A percentile compares a stretch with the other conserved stretches of the same genome.
phyloP scores from a whole-genome alignment of 2,329 filamentous ascomycete genomes.

The Mariannaea sp. region DNA sequence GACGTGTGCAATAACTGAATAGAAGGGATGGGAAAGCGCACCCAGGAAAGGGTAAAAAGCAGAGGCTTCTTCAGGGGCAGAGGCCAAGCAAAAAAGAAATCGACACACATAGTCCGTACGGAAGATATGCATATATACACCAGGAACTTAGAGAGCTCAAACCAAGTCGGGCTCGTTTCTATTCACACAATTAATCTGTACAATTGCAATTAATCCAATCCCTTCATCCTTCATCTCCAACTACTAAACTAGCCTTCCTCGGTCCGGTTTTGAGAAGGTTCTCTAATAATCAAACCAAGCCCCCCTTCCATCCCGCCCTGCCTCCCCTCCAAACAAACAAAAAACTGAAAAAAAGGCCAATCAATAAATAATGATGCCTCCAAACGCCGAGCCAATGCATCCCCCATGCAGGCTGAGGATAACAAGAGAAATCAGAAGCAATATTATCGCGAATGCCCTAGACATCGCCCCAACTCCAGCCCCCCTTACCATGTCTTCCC shows the following conservation, averaged over 20 bases:
- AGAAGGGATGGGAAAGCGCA: too few relatives aligned
- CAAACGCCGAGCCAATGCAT: slow-evolving; percentile 31
- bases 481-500: background rate
- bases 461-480: slow-evolving; percentile 22
- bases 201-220: slow-evolving; percentile 31
- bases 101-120: too few relatives aligned
- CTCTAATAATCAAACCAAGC: too few relatives aligned
- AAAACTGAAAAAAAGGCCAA: background rate
- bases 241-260: too few relatives aligned
- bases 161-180: slow-evolving; percentile 16
- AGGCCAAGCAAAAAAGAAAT: background rate
- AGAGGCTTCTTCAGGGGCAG: too few relatives aligned
- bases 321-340: background rate
- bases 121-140: slow-evolving; percentile 2
- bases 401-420: slow-evolving; percentile 12
- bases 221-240: slow-evolving; percentile 9
- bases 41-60: too few relatives aligned
- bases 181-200: slow-evolving; percentile 21
- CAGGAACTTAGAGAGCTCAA: background rate
- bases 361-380: slow-evolving; percentile 15
- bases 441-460: slow-evolving; percentile 13
- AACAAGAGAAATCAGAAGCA: slow-evolving; percentile 10
- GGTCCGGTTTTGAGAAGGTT: too few relatives aligned
- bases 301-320: background rate
- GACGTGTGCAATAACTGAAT: too few relatives aligned